Evolutionary conservation across 768 basidiomycete genomes (phyloP).

Genomic region (Calocybe indica): DNA sequence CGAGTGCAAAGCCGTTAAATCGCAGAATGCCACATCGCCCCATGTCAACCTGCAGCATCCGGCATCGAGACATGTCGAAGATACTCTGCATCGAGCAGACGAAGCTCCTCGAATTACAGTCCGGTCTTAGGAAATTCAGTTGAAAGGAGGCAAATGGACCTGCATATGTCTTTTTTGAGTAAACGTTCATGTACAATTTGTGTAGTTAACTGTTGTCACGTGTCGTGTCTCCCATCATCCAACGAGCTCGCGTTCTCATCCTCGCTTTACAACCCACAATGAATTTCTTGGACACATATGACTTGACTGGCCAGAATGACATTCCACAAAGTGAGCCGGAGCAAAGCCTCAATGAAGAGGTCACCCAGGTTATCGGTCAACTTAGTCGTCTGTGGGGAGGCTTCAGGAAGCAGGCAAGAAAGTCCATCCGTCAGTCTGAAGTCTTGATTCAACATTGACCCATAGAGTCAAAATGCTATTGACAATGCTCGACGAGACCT

Average conservation of each 20-base stretch:
- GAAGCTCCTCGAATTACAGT: too few species aligned
- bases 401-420: slow-evolving; percentile 77
- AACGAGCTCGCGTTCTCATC: slow-evolving; percentile 13
- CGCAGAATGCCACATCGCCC: slow-evolving; percentile 12
- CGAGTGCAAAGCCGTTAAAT: slow-evolving; percentile 65
- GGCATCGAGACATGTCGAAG: too few species aligned
- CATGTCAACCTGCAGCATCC: too few species aligned
- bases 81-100: too few species aligned
- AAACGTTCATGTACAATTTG: too few species aligned
- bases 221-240: slow-evolving; percentile 8
- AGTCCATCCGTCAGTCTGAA: not conserved
- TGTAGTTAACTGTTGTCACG: slow-evolving; percentile 9
- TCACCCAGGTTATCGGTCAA: slow-evolving; percentile 84
- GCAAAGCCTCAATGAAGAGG: slow-evolving; percentile 77
- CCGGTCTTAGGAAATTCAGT: too few species aligned
- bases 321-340: slow-evolving; percentile 38
- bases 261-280: slow-evolving; percentile 25
- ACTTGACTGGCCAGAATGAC: slow-evolving; percentile 44
- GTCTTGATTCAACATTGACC: slow-evolving; percentile 1
- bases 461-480: slow-evolving; percentile 63
- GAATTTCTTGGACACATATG: slow-evolving; percentile 74
- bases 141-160: too few species aligned
- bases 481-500: slow-evolving; percentile 71
- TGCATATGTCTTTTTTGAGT: too few species aligned
- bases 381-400: slow-evolving; percentile 87